Base-by-base conservation (phyloP, 116 monocot genomes). In the Dioscorea cayenensis region DNA sequence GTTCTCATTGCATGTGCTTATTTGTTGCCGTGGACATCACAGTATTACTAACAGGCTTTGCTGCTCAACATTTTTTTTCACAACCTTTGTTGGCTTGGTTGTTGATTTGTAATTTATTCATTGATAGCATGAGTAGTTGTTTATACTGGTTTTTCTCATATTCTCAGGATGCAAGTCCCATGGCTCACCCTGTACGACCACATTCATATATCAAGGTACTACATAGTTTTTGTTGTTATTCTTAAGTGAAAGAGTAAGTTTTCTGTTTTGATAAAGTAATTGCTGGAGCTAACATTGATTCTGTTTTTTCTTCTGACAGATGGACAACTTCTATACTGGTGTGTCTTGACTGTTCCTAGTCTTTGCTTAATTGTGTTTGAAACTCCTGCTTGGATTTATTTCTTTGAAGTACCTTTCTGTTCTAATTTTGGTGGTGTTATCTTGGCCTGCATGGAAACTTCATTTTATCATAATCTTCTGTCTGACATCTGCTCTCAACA, bases 281-380 rank as follows among this genome's bases (percentile, higher is more conserved):
- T 55, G 55, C 16, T 18, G 14, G 7, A 23, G 27, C 18, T 32
- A 20, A 28, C 23, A 6, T 13, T 35, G 20, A 71, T 5, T 3
- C 62, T 72, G 13, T 23, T 64, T 72, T 21, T 68, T 1, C 73
- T 36, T 75, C 71, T 69, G 43, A 71, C 94, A 99, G 99, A 99
- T 99, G 99, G 99, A 99, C 79, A 99, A 99, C 75, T 99, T 99
- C 71, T 99, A 99, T 67, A 99, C 99, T 68, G 89, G 92, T 90
- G 23, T 13, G 79, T 75, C 28, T 67, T 37, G n/a, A 55, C 60
- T 52, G 32, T 7, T 52, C 62, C 52, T 60, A 11, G 9, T 66
- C 61, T 23, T 3, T 59, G 59, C 17, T 62, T 22, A 27, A 62
- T 23, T 22, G 5, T 22, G n/a, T 62, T 62, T 62, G 62, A 62